Evolutionary conservation across 768 basidiomycete species (phyloP), one percentile per base, ranked within the genome.

Genomic region (Pluteus cervinus): DNA sequence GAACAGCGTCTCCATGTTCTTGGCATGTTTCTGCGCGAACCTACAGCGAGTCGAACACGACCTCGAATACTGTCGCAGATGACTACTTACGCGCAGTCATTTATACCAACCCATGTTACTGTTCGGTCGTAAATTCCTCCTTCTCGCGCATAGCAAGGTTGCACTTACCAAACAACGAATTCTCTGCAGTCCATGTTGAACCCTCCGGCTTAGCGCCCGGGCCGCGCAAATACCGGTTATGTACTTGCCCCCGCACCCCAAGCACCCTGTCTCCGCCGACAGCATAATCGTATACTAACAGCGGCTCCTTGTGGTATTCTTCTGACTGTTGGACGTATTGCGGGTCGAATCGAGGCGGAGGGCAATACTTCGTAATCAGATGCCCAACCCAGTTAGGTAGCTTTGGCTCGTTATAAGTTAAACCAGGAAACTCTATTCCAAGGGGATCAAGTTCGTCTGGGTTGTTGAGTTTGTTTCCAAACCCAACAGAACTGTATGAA

Each of bases 41-140:
- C 60, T 57, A 21, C 18, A 45, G 14, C 22, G 12, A 3, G 36
- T 33, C 14, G 16, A 7, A 18, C 18, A 34, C n/a, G 30, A 14
- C 8, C 9, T 14, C 8, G 12, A 16, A 17, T 8, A 8, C 17
- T 29, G 12, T 20, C 18, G 22, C 4, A 26, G 7, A 8, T 17
- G 18, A 24, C 28, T 17, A 44, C 67, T 34, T 51, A 75, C 74
- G 64, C 73, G 62, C 72, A 71, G 55, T 81, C 80, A 41, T 83
- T 83, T 40, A 81, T 81, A 3, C 81, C 80, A 33, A 79, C 61
- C 76, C 76, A 81, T 3, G 73, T 77, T 4, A 76, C 78, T 81
- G 39, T 34, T 24, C 32, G 18, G 23, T 22, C 20, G 28, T 38
- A 18, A 34, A 24, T 12, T n/a, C 32, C 21, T 15, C 17, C 21